Conservation (phyloP, 768 basidiomycete species). For the Neoboletus magnificus region DNA sequence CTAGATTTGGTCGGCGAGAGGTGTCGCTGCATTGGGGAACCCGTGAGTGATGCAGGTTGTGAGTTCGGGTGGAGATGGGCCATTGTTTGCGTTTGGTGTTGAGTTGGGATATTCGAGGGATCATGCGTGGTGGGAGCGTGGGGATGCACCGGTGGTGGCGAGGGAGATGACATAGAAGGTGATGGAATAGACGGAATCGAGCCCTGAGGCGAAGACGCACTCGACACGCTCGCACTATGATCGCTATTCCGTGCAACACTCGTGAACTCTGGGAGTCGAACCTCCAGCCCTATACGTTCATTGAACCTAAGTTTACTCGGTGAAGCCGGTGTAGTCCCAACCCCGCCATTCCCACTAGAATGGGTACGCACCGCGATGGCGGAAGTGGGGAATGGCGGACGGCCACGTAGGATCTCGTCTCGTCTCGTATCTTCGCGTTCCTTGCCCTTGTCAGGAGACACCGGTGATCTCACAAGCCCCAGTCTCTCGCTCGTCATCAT, state of each 20-base stretch:
- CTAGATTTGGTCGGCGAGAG: conserved; percentile 54
- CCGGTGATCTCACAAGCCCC: conserved; percentile 54
- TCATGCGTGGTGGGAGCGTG: conserved; percentile 24
- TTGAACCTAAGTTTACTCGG: conserved; percentile 29
- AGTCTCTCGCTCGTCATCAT: conserved; percentile 74
- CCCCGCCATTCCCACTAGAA: background rate
- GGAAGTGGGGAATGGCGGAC: conserved; percentile 27
- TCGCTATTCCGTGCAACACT: conserved; percentile 42
- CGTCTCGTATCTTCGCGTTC: conserved; percentile 15
- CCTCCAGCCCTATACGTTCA: conserved; percentile 27
- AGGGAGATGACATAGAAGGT: conserved; percentile 55
- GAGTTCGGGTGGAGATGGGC: conserved; percentile 12
- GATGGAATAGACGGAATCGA: conserved; percentile 84
- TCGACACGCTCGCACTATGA: conserved; percentile 71
- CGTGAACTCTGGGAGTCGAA: conserved; percentile 35
- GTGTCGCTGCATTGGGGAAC: conserved; percentile 46
- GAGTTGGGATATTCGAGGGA: background rate
- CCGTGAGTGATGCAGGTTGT: conserved; percentile 15
- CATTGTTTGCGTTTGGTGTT: conserved; percentile 4
- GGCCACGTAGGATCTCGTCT: conserved; percentile 42
- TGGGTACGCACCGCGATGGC: conserved; percentile 1
- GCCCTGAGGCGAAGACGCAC: conserved; percentile 67
- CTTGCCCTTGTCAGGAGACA: conserved; percentile 38
- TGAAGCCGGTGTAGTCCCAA: conserved; percentile 18
- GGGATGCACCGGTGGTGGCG: conserved; percentile 31